These are phyloP conservation scores for Cryphonectria radicalis DNA, from an alignment of 2,329 filamentous ascomycete genomes.

Conservation along the genomic window DNA sequence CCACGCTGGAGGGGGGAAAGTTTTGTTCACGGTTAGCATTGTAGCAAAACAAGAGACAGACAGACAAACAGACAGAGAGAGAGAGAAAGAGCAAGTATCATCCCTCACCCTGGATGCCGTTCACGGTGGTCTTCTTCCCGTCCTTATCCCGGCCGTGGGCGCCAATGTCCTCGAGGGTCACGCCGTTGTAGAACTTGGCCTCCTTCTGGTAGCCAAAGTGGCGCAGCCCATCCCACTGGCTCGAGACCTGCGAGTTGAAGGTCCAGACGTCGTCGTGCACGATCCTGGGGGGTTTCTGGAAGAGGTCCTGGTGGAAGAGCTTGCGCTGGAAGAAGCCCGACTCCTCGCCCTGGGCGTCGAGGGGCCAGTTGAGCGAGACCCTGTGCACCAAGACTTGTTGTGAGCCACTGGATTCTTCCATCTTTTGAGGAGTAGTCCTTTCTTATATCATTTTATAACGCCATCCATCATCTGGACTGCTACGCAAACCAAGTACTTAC, in stretches of 20 bases:
- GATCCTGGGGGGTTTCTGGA: conserved; percentile 53
- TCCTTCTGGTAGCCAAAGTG: conserved; percentile 56
- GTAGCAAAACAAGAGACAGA: neutral
- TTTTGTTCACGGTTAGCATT: neutral
- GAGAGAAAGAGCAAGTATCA: neutral
- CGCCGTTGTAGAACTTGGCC: conserved; percentile 41
- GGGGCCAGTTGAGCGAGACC: conserved; percentile 63
- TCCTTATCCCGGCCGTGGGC: conserved; percentile 25
- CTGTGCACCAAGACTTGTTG: conserved; percentile 36
- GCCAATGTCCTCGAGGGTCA: conserved; percentile 39
- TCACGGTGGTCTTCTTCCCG: conserved; percentile 41
- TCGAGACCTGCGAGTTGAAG: conserved; percentile 62
- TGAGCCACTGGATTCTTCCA: neutral
- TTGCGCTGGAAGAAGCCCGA: conserved; percentile 59
- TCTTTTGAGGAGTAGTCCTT: no score
- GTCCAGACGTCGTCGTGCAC: conserved; percentile 66
- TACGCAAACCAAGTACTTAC: conserved; percentile 34
- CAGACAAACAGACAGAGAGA: neutral
- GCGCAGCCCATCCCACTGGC: conserved; percentile 61
- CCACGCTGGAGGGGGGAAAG: conserved; percentile 43
- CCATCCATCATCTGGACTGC: no score
- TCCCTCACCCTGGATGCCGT: conserved; percentile 45
- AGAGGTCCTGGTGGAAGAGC: conserved; percentile 57
- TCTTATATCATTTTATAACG: no score
- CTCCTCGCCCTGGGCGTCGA: conserved; percentile 56